phyloP scores from a whole-genome alignment of 129 eudicot species.

The Saussurea involucrata region DNA sequence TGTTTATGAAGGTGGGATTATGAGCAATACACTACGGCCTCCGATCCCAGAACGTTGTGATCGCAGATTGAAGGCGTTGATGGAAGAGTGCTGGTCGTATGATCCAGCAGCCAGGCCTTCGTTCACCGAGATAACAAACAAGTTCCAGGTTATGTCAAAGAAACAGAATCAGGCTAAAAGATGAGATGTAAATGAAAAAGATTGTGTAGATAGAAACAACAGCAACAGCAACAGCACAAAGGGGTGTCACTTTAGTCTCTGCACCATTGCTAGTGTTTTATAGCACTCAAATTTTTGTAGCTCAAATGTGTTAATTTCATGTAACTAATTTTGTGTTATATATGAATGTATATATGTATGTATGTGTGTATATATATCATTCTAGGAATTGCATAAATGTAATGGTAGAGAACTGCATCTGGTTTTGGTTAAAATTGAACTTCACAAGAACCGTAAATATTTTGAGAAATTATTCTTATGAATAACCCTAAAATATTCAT shows the following conservation, averaged over 20 bases:
- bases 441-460: background rate
- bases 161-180: constrained; percentile 34
- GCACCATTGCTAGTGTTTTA: constrained; percentile 7
- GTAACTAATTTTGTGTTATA: no score
- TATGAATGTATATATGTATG: no score
- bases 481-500: no score
- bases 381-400: background rate
- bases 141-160: constrained; percentile 52
- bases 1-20: constrained; percentile 59
- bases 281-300: background rate
- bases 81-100: constrained; percentile 73
- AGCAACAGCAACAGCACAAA: background rate
- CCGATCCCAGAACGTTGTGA: constrained; percentile 60
- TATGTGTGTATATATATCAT: background rate
- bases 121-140: constrained; percentile 59
- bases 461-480: background rate
- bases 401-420: background rate
- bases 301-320: background rate
- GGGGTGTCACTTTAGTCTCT: constrained; percentile 3
- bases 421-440: background rate
- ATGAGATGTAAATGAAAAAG: constrained; percentile 20
- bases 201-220: background rate
- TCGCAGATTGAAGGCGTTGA: constrained; percentile 48
- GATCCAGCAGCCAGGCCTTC: constrained; percentile 62
- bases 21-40: constrained; percentile 58